Conservation (phyloP, 352 stramenopile species). For the Phytophthora lateralis region DNA sequence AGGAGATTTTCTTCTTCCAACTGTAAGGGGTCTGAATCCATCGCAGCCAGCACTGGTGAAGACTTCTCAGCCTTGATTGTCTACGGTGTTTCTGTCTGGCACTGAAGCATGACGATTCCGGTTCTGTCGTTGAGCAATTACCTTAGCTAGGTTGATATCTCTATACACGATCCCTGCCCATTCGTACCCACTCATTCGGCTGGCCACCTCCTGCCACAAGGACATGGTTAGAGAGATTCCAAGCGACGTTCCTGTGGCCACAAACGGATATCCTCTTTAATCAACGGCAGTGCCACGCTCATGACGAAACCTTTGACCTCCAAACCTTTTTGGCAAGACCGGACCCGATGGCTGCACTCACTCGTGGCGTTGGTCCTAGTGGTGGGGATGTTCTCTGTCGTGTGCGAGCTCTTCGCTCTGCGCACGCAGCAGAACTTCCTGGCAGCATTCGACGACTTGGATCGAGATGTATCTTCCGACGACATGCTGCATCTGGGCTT, state of each 20-base stretch:
- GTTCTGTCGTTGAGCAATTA: too few species aligned
- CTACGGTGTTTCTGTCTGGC: too few species aligned
- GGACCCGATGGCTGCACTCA: conserved; percentile 24
- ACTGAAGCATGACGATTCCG: too few species aligned
- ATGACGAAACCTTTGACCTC: conserved; percentile 16
- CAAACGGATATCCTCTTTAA: not conserved
- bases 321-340: conserved; percentile 6
- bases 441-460: conserved; percentile 13
- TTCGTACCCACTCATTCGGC: not conserved
- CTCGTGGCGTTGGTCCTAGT: conserved; percentile 21
- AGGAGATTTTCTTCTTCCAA: too few species aligned
- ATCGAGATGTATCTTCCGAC: conserved; percentile 24
- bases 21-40: too few species aligned
- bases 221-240: not conserved
- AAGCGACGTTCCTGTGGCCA: not conserved
- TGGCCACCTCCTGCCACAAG: not conserved
- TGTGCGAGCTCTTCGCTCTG: conserved; percentile 24
- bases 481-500: conserved; percentile 45
- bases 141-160: too few species aligned
- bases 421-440: conserved; percentile 25
- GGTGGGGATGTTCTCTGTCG: conserved; percentile 22
- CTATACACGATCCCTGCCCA: too few species aligned
- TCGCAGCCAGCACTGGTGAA: too few species aligned
- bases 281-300: too few species aligned
- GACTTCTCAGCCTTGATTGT: too few species aligned